Evolutionary conservation across 2,329 filamentous ascomycete species (phyloP), one percentile per base, ranked within the genome.

Genomic region (Talaromyces sp.): DNA sequence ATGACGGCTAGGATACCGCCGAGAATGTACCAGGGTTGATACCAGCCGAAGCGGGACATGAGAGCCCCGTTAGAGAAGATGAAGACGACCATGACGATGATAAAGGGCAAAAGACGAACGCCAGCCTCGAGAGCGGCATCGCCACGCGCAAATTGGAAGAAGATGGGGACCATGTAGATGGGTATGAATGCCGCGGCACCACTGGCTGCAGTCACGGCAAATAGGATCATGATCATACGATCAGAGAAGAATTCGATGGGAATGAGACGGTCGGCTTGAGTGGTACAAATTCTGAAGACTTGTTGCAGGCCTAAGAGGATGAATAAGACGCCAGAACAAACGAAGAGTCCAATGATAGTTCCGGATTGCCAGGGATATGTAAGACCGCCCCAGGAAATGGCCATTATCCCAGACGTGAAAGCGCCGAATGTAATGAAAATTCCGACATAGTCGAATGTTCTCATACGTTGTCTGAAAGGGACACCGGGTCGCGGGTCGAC

Each of bases 141-240:
- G 9, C 78, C 77, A 3, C 73, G 74, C 0, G 76, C 76, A 67
- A 84, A 84, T 63, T 83, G 80, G 69, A 84, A 84, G 71, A 77
- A 83, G 0, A 84, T 72, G 0, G 83, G 83, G 11, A 81, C 78
- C 71, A 81, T 85, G 71, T 84, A 84, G 9, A 82, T 72, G 0
- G 74, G 44, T 39, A 62, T 50, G 44, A 80, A 74, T 54, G 77
- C 76, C 21, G 76, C 68, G 6, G 71, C 70, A 2, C 74, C 71
- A 7, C 71, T 75, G 0, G 73, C 74, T 1, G 73, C 68, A 1
- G 76, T 79, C 8, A 72, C 71, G 35, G 79, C 69, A 65, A 79
- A 82, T 1, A 84, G 70, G 1, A 83, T 65, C 1, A 81, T 66
- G 59, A 78, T 69, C 67, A 40, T 40, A 9, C 39, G 39, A 7